These are phyloP conservation scores for Nyctanthes arbortristis DNA, from an alignment of 257 asterid genomes.

Conservation along the genomic window DNA sequence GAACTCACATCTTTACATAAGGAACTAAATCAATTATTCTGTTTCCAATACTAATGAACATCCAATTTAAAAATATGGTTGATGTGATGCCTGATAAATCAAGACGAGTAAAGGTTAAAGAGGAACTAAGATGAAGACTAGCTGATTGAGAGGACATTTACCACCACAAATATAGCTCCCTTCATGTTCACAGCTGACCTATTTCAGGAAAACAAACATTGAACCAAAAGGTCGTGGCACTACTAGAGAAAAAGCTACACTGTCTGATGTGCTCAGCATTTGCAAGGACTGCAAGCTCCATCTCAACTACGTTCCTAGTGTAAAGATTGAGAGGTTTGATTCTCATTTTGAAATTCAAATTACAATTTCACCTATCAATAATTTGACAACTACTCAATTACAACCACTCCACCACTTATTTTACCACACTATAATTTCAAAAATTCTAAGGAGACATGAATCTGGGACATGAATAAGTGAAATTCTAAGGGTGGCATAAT, in stretches of 20 bases:
- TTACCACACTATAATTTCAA: no score
- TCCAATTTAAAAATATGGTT: not conserved
- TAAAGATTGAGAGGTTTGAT: not conserved
- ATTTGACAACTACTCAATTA: no score
- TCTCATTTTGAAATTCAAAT: no score
- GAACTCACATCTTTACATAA: not conserved
- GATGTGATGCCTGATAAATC: not conserved
- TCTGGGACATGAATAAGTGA: no score
- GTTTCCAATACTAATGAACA: not conserved
- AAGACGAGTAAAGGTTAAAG: not conserved
- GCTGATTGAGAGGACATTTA: not conserved
- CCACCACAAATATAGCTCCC: no score
- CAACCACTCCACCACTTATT: no score
- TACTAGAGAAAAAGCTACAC: not conserved
- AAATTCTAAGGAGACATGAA: no score
- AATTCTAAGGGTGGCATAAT: no score
- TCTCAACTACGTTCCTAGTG: not conserved
- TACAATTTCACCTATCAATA: no score
- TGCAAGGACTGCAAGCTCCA: constrained; percentile 1
- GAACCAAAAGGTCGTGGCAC: not conserved
- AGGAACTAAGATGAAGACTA: not conserved
- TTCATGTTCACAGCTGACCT: not conserved
- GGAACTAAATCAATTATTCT: not conserved
- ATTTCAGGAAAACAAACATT: not conserved
- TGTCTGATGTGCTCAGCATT: not conserved